Base-by-base conservation (phyloP, 2,329 filamentous ascomycete genomes). In the Colletotrichum musicola region DNA sequence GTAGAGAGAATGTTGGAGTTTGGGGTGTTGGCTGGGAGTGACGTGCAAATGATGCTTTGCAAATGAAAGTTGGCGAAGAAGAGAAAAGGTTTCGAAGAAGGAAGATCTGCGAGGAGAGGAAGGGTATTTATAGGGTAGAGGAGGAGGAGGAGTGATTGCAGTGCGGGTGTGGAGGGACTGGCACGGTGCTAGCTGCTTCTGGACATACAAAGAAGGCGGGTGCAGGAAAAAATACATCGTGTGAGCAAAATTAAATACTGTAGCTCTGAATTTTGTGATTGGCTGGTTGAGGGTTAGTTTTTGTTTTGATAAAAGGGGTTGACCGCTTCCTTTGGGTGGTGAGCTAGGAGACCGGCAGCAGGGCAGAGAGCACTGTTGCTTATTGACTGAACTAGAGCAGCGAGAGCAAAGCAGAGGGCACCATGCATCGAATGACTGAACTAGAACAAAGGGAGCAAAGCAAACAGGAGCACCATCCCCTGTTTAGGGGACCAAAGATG, bases 261-360 rank as follows among this genome's bases (percentile, higher is more conserved):
- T 44, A 40, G 46, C 27, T 59, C 30, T 60, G 57, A 60, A 16
- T 51, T 60, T 44, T 60, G 46, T 60, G 57, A 60, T 60, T 60
- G 57, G 57, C 57, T 5, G 57, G 42, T 51, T 47, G 30, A 16
- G 20, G 30, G 14, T 40, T 51, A n/a, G 57, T 27, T 51, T 30
- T n/a, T 30, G 42, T 20, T 18, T 27, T 40, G 57, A 50, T 5
- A 18, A 1, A 38, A 1, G 46, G 18, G 20, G 44, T 22, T n/a
- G n/a, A n/a, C 46, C 14, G 35, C 20, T 27, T 20, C 25, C 12
- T 25, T 13, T 40, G 18, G 27, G 18, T 38, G 16, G 5, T 51
- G 14, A 51, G 18, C 14, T 14, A 27, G 27, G 42, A 51, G 20
- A 20, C 46, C 27, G 46, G 13, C 20, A 44, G 57, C 35, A 60